These are phyloP conservation scores for Rhipidocladum racemiflorum DNA, from an alignment of 176 grass and related monocot species.

Conservation along the genomic window DNA sequence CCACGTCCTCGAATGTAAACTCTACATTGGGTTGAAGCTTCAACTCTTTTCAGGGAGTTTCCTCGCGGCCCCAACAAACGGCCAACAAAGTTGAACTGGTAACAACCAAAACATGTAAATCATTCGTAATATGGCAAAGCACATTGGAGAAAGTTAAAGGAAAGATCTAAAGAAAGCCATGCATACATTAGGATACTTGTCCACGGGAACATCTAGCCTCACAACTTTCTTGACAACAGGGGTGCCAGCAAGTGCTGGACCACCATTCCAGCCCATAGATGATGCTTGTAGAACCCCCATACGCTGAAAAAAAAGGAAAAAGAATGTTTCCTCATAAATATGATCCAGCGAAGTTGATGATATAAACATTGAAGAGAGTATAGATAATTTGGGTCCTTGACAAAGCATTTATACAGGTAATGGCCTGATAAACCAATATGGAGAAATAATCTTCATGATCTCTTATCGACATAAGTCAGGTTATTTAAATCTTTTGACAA, in stretches of 20 bases:
- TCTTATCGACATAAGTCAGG: slow-evolving; percentile 13
- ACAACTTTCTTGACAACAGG: slow-evolving; percentile 88
- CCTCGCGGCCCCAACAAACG: slow-evolving; percentile 89
- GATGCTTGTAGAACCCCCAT: slow-evolving; percentile 63
- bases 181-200: slow-evolving; percentile 87
- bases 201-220: slow-evolving; percentile 86
- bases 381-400: not conserved
- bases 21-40: slow-evolving; percentile 92
- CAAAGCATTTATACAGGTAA: not conserved
- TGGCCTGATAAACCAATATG: not conserved
- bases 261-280: slow-evolving; percentile 64
- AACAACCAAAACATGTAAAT: slow-evolving; percentile 27
- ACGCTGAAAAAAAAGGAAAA: slow-evolving; percentile 49
- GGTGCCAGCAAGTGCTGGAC: slow-evolving; percentile 50
- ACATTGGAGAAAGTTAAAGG: slow-evolving; percentile 17
- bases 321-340: slow-evolving; percentile 30
- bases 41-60: slow-evolving; percentile 99
- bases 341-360: slow-evolving; percentile 12
- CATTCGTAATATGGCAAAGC: slow-evolving; percentile 23
- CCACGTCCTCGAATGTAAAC: slow-evolving; percentile 93
- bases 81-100: slow-evolving; percentile 95
- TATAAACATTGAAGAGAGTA: not conserved
- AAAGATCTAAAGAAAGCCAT: slow-evolving; percentile 26
- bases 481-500: not conserved
- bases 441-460: slow-evolving; percentile 15